These are phyloP conservation scores for Boletales sp. DNA, from an alignment of 768 basidiomycete species.

Conservation along the genomic window DNA sequence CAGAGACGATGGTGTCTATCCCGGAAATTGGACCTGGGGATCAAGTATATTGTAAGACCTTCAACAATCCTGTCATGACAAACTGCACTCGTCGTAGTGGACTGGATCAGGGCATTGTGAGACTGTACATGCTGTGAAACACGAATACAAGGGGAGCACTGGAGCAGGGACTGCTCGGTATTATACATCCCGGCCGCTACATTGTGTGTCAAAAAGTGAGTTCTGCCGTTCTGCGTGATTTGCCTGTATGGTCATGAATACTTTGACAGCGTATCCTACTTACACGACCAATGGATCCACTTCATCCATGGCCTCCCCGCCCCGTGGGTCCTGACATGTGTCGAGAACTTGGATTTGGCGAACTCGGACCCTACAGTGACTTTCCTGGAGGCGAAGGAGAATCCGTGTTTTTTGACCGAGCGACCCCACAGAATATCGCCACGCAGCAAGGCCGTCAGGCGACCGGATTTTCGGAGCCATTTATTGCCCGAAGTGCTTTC, in stretches of 20 bases:
- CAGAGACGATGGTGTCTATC: constrained; percentile 53
- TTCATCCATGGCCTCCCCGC: constrained; percentile 47
- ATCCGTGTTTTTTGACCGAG: constrained; percentile 40
- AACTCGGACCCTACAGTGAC: constrained; percentile 32
- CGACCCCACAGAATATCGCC: constrained; percentile 31
- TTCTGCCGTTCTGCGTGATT: neutral
- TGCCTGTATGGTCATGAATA: neutral
- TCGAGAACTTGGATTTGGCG: neutral
- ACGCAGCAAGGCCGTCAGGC: constrained; percentile 35
- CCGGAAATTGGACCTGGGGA: constrained; percentile 61
- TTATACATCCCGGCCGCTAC: constrained; percentile 56
- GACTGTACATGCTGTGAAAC: constrained; percentile 53
- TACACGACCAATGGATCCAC: constrained; percentile 46
- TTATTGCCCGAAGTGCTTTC: constrained; percentile 13
- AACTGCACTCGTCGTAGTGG: neutral
- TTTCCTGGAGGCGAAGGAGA: constrained; percentile 54
- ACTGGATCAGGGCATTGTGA: constrained; percentile 48
- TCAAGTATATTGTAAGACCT: constrained; percentile 51
- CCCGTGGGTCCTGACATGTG: constrained; percentile 34
- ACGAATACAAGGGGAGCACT: constrained; percentile 29
- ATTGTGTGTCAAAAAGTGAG: constrained; percentile 47
- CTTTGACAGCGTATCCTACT: constrained; percentile 40
- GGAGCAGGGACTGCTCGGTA: constrained; percentile 51
- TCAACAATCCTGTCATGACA: neutral
- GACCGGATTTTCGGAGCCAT: constrained; percentile 43